Evolutionary conservation across 2,329 filamentous ascomycete genomes (phyloP).

Genomic region (Mycogone perniciosa): DNA sequence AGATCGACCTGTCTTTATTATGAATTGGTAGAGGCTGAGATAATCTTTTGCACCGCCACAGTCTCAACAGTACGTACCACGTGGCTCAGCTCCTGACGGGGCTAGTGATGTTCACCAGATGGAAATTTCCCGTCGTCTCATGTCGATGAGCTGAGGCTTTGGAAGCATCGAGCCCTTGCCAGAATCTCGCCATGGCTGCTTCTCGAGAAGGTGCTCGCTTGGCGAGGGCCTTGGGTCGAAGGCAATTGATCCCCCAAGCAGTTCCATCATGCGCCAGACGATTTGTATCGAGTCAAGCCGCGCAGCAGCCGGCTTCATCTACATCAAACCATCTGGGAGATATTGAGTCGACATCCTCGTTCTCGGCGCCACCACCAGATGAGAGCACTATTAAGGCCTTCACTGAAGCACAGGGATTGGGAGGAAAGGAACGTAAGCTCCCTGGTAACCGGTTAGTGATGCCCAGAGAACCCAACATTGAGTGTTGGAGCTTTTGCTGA

Average conservation of each 20-base stretch:
- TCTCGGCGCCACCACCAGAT: conserved; percentile 37
- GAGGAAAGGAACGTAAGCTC: conserved; percentile 32
- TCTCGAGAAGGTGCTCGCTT: conserved; percentile 35
- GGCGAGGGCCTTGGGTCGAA: conserved; percentile 26
- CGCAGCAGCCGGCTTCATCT: conserved; percentile 22
- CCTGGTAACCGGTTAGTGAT: conserved; percentile 41
- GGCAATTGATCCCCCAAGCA: conserved; percentile 21
- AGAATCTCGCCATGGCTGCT: conserved; percentile 31
- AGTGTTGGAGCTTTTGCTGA: conserved; percentile 4
- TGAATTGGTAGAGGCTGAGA: not conserved
- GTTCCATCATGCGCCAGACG: conserved; percentile 27
- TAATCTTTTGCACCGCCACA: conserved; percentile 4
- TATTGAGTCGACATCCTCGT: conserved; percentile 46
- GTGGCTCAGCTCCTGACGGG: conserved; percentile 5
- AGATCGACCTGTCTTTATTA: not conserved
- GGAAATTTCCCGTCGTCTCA: conserved; percentile 28
- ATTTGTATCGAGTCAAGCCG: conserved; percentile 42
- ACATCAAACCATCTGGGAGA: conserved; percentile 34
- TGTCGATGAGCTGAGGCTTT: conserved; percentile 1
- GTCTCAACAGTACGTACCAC: not conserved
- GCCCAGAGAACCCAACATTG: not conserved
- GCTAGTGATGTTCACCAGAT: conserved; percentile 6
- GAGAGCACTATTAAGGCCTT: conserved; percentile 34
- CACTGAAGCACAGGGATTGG: conserved; percentile 30
- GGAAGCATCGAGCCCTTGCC: not conserved